phyloP scores from a whole-genome alignment of 805 yeast species.

The Huiozyma naganishii region DNA sequence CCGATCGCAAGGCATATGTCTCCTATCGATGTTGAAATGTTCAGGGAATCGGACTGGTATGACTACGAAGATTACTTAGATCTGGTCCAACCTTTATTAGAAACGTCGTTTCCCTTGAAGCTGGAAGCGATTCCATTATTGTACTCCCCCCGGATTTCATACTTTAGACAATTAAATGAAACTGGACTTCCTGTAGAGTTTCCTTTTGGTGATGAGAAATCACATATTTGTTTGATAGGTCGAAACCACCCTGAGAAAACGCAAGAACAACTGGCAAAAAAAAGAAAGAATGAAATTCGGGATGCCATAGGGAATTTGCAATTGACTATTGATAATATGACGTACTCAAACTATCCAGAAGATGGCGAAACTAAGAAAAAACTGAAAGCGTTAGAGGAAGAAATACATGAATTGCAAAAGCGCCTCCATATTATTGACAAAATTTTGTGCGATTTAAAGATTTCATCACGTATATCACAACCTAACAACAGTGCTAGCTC shows the following conservation, averaged over 20 bases:
- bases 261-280: conserved; percentile 36
- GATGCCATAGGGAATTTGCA: conserved; percentile 26
- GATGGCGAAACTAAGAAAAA: conserved; percentile 1
- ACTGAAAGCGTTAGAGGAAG: conserved; percentile 10
- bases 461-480: conserved; percentile 17
- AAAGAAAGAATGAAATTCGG: conserved; percentile 31
- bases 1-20: neutral
- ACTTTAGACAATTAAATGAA: conserved; percentile 43
- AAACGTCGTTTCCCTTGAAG: conserved; percentile 31
- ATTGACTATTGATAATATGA: conserved; percentile 4
- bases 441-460: conserved; percentile 23
- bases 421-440: conserved; percentile 24
- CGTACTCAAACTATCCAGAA: neutral
- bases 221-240: conserved; percentile 47
- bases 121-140: conserved; percentile 38
- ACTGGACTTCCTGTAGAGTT: conserved; percentile 33
- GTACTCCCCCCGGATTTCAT: conserved; percentile 48
- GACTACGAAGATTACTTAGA: conserved; percentile 72
- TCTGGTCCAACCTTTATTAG: conserved; percentile 39
- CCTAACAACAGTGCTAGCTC: conserved; percentile 7
- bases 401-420: conserved; percentile 26
- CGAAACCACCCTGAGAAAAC: conserved; percentile 43
- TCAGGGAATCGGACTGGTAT: conserved; percentile 41
- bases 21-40: conserved; percentile 1
- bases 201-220: conserved; percentile 50